Percentiles rank a stretch among this genome's conserved stretches.
Conservation (phyloP, 1,284 basidiomycete species). For the Austroboletus niveus region DNA sequence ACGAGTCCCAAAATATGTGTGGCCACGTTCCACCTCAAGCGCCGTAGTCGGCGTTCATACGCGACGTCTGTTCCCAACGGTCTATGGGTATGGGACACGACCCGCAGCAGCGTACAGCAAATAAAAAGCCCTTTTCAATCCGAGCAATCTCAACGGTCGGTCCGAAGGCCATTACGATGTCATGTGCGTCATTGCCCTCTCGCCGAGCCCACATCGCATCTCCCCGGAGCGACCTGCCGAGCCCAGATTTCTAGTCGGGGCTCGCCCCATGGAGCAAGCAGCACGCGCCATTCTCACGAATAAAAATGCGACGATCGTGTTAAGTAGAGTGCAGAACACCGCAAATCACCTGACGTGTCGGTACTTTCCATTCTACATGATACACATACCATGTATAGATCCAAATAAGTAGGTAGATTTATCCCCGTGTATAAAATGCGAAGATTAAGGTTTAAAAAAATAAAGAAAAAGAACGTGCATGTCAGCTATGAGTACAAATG, state of each 20-base stretch:
- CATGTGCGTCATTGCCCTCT: neutral
- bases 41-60: too few relatives aligned
- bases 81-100: too few relatives aligned
- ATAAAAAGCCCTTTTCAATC: too few relatives aligned
- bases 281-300: too few relatives aligned
- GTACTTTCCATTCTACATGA: slow-evolving; percentile 6
- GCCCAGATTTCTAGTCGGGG: neutral
- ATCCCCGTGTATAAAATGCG: neutral
- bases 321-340: neutral
- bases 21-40: too few relatives aligned
- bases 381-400: slow-evolving; percentile 21
- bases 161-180: neutral
- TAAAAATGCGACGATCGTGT: too few relatives aligned
- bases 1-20: too few relatives aligned
- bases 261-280: neutral
- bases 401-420: slow-evolving; percentile 11
- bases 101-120: too few relatives aligned
- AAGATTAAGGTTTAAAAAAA: neutral
- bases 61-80: too few relatives aligned
- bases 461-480: slow-evolving; percentile 2
- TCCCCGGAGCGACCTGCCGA: neutral
- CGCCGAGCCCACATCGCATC: slow-evolving; percentile 8
- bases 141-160: too few relatives aligned
- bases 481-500: slow-evolving; percentile 25
- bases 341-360: slow-evolving; percentile 2